phyloP scores from a whole-genome alignment of 176 grass and related monocot species.

The Hyparrhenia diplandra region DNA sequence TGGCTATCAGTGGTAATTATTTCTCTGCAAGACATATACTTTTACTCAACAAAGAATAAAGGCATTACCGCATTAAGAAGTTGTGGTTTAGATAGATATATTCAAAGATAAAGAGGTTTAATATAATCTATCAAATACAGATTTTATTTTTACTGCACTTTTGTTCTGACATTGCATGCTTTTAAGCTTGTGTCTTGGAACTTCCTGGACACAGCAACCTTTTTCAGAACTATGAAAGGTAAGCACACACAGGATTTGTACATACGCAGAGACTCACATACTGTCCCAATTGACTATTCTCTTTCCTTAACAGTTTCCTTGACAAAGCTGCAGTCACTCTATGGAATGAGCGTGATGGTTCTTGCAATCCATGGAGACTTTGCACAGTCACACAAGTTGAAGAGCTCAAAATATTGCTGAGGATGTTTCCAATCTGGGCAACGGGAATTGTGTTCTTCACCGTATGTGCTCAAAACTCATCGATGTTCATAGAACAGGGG shows the following conservation, averaged over 20 bases:
- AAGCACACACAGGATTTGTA: conserved; percentile 9
- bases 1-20: conserved; percentile 6
- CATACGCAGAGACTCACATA: background rate
- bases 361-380: conserved; percentile 67
- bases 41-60: background rate
- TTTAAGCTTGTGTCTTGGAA: conserved; percentile 46
- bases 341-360: conserved; percentile 23
- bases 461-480: conserved; percentile 65
- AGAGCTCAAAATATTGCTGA: conserved; percentile 75
- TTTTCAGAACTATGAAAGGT: conserved; percentile 32
- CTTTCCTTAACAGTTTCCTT: conserved; percentile 57
- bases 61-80: background rate
- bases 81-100: conserved; percentile 8
- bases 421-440: conserved; percentile 86
- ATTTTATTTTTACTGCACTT: background rate
- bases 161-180: conserved; percentile 21
- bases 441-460: conserved; percentile 77
- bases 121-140: background rate
- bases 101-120: background rate
- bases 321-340: conserved; percentile 69
- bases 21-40: background rate
- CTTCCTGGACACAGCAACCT: conserved; percentile 24
- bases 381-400: conserved; percentile 82
- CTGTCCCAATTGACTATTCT: background rate
- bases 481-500: conserved; percentile 83